Evolutionary conservation across 2,329 filamentous ascomycete genomes (phyloP), one percentile per base, ranked within the genome.

Genomic region (Ceratocystis alfenasii): DNA sequence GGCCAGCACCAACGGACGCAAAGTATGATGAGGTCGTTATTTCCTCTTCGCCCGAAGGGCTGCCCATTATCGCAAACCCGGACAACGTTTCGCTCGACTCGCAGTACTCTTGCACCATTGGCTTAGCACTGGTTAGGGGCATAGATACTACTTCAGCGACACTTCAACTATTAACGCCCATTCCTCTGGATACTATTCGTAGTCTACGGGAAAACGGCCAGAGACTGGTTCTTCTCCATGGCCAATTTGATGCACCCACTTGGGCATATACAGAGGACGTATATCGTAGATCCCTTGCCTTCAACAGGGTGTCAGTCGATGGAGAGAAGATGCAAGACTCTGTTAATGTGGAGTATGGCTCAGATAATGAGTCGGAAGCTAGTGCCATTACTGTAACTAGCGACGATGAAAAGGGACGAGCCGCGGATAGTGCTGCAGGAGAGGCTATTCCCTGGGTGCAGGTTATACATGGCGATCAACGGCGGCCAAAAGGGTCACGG

Each of bases 191-290:
- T 2, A 70, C 73, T 2, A 76, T 84, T 17, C 73, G 75, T 46
- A 71, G 75, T 8, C 71, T 79, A 20, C 75, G 72, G 53, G 71
- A 74, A 6, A 73, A 74, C 33, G 80, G 79, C 0, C 76, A 78
- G 41, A 75, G 78, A 17, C 75, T 89, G 17, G 81, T 89, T 2
- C 77, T 90, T 2, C 80, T 90, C 0, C 81, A 85, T 65, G 87
- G 87, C 1, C 86, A 82, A 69, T 83, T 88, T 65, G 87, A 90
- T 70, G 76, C 82, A 1, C 86, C 87, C 0, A 83, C 79, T 2
- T 90, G 87, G 86, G 84, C 85, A 1, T 88, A 87, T 68, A 82
- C 83, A 0, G 87, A 89, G 71, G 82, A 86, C 45, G 69, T 85
- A 17, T 80, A 84, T 69, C 70, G 73, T 41, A 73, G 72, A 69